phyloP scores from a whole-genome alignment of 305 asterid species.

The Coffea humblotiana region DNA sequence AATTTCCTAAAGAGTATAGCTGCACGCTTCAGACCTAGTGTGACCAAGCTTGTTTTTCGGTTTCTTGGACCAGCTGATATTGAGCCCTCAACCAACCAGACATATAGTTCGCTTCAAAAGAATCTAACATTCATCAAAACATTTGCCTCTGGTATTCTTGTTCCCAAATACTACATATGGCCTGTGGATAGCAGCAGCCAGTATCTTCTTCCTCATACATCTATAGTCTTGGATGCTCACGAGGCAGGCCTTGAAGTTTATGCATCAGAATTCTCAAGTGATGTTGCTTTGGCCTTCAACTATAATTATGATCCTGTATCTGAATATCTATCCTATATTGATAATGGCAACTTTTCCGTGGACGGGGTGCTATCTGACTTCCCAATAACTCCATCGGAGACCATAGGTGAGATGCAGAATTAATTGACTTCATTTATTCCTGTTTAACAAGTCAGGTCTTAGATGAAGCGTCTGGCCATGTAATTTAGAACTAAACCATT shows the following conservation, averaged over 20 bases:
- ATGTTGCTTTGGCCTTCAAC: conserved; percentile 47
- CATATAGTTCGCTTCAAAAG: conserved; percentile 57
- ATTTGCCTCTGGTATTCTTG: conserved; percentile 79
- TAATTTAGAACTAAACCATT: no score
- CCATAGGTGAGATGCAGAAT: conserved; percentile 55
- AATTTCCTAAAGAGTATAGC: conserved; percentile 59
- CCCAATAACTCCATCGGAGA: conserved; percentile 64
- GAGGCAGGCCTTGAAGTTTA: conserved; percentile 69
- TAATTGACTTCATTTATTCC: neutral
- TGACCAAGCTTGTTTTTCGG: conserved; percentile 66
- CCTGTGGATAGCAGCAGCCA: conserved; percentile 38
- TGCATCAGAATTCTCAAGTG: conserved; percentile 70
- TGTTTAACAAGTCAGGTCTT: neutral
- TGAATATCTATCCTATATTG: conserved; percentile 65
- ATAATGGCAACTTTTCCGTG: conserved; percentile 71
- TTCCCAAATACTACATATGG: conserved; percentile 72
- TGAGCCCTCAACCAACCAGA: conserved; percentile 75
- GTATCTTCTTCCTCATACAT: conserved; percentile 49
- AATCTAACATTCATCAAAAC: conserved; percentile 69
- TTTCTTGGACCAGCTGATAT: conserved; percentile 44
- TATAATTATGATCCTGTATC: conserved; percentile 75
- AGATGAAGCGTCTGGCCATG: neutral
- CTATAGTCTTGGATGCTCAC: conserved; percentile 75
- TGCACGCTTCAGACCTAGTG: conserved; percentile 43
- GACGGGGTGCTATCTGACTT: conserved; percentile 88